Base-by-base conservation (phyloP, 768 basidiomycete species). In the Macrolepiota dolichaula region DNA sequence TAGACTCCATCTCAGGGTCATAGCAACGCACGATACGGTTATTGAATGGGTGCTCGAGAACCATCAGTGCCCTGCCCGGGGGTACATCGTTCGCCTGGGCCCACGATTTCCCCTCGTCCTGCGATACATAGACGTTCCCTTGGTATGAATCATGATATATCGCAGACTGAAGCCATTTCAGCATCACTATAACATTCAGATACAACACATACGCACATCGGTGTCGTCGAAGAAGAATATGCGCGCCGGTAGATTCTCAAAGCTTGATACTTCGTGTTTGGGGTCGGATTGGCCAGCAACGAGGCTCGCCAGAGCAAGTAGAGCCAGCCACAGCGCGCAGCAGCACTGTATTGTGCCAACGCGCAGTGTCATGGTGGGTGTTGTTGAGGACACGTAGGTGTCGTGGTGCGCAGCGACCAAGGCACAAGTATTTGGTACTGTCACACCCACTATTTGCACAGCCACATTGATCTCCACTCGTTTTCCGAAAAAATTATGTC, bases 201-300 rank as follows among this genome's bases (percentile, higher is more conserved):
- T 56, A 51, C 24, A n/a, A 9, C 7, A 22, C 2, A 64, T 55
- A 56, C 67, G 66, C 66, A 96, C 96, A 32, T 88, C 74, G 6
- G 92, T 88, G 75, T 97, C 96, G 64, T 98, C 92, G 75, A 98
- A 97, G 81, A 94, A 98, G 77, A 90, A 91, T 55, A 96, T 70
- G 66, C 82, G 80, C 12, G 83, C 82, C 9, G 94, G 94, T 37
- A 91, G 76, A 71, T 91, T 90, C 51, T 82, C 68, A 72, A 96
- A 92, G 59, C 78, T 74, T 36, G 74, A 80, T 56, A 87, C 66
- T 5, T 73, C 63, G 64, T 81, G 75, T 61, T 80, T 70, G 66
- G 86, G 87, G 52, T 55, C 52, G 12, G 44, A 47, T 44, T 61
- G 59, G 46, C 59, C 42, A 4, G 17, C 22, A 22, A 37, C 59